A percentile compares a stretch with the other conserved stretches of the same genome.
Evolutionary conservation across 495 filamentous ascomycete genomes (phyloP).

Genomic region (Penicillium daleae): DNA sequence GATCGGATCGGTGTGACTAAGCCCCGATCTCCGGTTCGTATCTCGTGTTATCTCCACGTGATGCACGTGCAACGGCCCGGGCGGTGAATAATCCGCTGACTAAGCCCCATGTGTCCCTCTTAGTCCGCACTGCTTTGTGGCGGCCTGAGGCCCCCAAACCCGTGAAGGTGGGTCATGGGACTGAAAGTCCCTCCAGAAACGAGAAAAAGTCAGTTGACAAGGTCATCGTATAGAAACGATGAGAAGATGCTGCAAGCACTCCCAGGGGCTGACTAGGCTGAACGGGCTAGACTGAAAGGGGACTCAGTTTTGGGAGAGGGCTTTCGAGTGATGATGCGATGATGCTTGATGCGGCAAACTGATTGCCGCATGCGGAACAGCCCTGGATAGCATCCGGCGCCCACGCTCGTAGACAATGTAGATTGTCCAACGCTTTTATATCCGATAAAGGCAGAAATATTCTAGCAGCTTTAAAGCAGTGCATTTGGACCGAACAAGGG

Average conservation of each 20-base stretch:
- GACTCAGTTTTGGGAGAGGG: neutral
- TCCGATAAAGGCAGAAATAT: neutral
- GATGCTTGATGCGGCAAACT: constrained; percentile 34
- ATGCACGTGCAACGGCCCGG: no score
- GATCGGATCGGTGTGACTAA: constrained; percentile 15
- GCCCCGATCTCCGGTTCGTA: neutral
- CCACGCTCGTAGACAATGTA: constrained; percentile 20
- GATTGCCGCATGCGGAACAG: constrained; percentile 36
- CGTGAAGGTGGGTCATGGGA: constrained; percentile 13
- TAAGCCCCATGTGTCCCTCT: neutral
- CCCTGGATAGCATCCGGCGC: constrained; percentile 24
- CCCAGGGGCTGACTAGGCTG: neutral
- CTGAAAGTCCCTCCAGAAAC: neutral
- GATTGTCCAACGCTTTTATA: constrained; percentile 11
- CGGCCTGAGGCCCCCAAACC: neutral
- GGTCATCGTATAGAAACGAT: constrained; percentile 15
- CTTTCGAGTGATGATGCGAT: constrained; percentile 31
- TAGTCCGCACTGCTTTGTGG: neutral
- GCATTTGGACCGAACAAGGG: constrained; percentile 33
- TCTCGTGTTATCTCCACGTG: constrained; percentile 8
- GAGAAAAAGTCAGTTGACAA: constrained; percentile 32
- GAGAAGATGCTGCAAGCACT: neutral
- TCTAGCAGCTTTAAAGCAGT: constrained; percentile 3
- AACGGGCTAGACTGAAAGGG: neutral
- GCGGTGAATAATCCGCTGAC: neutral